Evolutionary conservation across 306 rosid species (phyloP).

Genomic region (Abrus precatorius): DNA sequence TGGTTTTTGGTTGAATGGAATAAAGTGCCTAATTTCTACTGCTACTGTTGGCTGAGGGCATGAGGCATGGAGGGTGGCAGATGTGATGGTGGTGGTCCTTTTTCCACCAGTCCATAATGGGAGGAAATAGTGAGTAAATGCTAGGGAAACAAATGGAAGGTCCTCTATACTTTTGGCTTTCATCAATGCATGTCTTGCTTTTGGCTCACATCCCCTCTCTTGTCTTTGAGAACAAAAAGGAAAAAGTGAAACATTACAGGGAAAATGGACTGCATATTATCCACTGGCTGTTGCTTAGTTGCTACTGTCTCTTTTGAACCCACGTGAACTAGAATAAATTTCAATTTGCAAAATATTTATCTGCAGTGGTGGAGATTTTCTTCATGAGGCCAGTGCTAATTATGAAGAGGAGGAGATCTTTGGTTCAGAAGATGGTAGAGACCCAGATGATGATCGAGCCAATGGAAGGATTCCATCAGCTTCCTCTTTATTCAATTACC

Average conservation of each 20-base stretch:
- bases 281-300: slow-evolving; percentile 1
- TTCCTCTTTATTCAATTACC: slow-evolving; percentile 66
- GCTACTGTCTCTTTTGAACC: slow-evolving; percentile 32
- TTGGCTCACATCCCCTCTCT: slow-evolving; percentile 4
- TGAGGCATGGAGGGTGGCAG: slow-evolving; percentile 35
- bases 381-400: slow-evolving; percentile 51
- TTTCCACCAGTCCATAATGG: slow-evolving; percentile 3
- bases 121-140: neutral
- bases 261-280: slow-evolving; percentile 32
- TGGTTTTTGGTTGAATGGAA: slow-evolving; percentile 40
- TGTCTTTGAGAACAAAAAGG: slow-evolving; percentile 21
- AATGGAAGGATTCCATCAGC: slow-evolving; percentile 49
- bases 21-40: slow-evolving; percentile 27
- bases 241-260: slow-evolving; percentile 21
- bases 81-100: slow-evolving; percentile 35
- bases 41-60: slow-evolving; percentile 13
- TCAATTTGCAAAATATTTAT: slow-evolving; percentile 46
- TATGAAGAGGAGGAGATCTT: slow-evolving; percentile 58
- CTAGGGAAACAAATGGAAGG: neutral
- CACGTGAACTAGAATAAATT: slow-evolving; percentile 23
- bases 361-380: slow-evolving; percentile 57
- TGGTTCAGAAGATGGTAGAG: slow-evolving; percentile 69
- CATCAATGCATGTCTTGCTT: neutral
- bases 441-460: slow-evolving; percentile 61
- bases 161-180: slow-evolving; percentile 9